These are phyloP conservation scores for Blastomyces percursus DNA, from an alignment of 2,329 filamentous ascomycete genomes.

Conservation along the genomic window DNA sequence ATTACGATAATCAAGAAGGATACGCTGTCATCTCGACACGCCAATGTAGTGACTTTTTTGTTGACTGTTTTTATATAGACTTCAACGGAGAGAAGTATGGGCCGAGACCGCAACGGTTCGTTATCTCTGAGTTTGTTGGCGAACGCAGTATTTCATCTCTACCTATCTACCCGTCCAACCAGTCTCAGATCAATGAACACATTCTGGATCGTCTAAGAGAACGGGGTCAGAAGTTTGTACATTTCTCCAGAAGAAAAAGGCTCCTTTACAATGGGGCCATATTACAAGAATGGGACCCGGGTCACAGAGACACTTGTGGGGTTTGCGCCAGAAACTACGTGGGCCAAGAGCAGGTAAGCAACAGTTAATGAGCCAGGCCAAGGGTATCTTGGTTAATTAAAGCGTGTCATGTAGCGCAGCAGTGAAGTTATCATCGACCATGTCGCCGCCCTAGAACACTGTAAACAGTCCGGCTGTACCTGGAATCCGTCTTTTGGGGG, in stretches of 20 bases:
- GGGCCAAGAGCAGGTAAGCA: background rate
- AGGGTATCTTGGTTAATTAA: background rate
- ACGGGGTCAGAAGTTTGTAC: background rate
- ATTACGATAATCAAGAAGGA: background rate
- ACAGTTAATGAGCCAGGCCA: background rate
- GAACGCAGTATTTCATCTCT: background rate
- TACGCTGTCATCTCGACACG: background rate
- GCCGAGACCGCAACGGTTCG: background rate
- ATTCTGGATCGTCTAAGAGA: background rate
- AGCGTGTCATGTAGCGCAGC: background rate
- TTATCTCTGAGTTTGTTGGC: background rate
- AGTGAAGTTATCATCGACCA: background rate
- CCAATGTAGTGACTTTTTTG: background rate
- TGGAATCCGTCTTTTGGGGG: background rate
- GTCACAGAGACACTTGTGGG: background rate
- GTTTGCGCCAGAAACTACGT: background rate
- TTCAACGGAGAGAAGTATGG: background rate
- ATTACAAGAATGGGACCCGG: background rate
- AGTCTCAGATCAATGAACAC: background rate
- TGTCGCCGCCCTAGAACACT: background rate
- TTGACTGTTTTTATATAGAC: background rate
- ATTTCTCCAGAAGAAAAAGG: background rate
- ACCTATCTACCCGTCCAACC: background rate
- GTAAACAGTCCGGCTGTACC: background rate
- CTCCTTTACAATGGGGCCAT: background rate